Evolutionary conservation across 495 filamentous ascomycete species (phyloP).

Genomic region (Clavariopsis aquatica): DNA sequence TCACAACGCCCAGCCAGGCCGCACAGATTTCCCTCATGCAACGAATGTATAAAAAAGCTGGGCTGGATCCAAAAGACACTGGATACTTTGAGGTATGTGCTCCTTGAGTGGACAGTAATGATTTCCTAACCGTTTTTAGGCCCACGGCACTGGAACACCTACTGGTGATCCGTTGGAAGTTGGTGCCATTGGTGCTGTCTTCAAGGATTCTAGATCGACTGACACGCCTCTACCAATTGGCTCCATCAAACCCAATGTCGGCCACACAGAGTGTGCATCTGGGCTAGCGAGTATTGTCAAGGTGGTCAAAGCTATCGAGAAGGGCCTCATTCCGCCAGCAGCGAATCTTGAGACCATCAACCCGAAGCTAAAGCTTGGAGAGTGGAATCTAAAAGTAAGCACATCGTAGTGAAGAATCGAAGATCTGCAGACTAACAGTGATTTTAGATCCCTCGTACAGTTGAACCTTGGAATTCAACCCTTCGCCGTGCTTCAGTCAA

Average conservation of each 20-base stretch:
- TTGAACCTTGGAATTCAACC: neutral
- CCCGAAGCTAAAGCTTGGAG: neutral
- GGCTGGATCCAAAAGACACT: conserved; percentile 38
- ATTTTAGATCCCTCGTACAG: neutral
- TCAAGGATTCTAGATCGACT: neutral
- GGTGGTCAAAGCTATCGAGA: neutral
- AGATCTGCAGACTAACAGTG: too few relatives aligned
- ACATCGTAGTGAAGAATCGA: neutral
- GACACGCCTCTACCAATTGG: conserved; percentile 29
- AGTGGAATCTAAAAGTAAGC: neutral
- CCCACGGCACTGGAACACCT: conserved; percentile 41
- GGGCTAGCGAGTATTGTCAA: neutral
- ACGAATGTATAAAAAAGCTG: conserved; percentile 7
- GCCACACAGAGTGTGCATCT: neutral
- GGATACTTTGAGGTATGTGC: conserved; percentile 28
- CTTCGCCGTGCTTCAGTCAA: neutral
- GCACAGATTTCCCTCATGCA: conserved; percentile 24
- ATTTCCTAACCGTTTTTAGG: too few relatives aligned
- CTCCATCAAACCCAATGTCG: conserved; percentile 3
- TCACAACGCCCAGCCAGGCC: conserved; percentile 16
- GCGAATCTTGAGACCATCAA: neutral
- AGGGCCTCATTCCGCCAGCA: neutral
- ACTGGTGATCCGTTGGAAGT: conserved; percentile 47
- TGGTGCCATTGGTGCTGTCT: neutral
- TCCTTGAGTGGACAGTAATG: too few relatives aligned